These are phyloP conservation scores for Tylopilus subfusipes DNA, from an alignment of 768 basidiomycete species.

Conservation along the genomic window DNA sequence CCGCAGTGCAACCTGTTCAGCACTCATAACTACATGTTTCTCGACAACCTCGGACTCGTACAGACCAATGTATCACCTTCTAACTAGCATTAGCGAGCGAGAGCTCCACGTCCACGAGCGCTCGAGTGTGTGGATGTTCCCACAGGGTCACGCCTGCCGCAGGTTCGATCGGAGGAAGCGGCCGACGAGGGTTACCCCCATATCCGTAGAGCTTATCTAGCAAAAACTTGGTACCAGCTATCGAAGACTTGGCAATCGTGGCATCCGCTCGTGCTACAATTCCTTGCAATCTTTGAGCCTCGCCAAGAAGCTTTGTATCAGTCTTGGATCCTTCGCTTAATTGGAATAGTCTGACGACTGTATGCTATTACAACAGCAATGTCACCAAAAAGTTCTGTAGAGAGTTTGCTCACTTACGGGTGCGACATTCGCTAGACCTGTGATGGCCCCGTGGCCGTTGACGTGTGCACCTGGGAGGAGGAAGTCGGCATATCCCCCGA, in stretches of 20 bases:
- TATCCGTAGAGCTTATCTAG: constrained; percentile 75
- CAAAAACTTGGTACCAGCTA: constrained; percentile 81
- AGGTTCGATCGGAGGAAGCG: constrained; percentile 63
- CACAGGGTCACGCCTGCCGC: constrained; percentile 59
- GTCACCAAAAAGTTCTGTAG: background rate
- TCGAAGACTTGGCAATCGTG: constrained; percentile 70
- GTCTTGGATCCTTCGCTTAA: constrained; percentile 54
- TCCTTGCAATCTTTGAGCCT: constrained; percentile 74
- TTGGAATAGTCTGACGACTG: constrained; percentile 58
- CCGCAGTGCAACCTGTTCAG: too few relatives aligned
- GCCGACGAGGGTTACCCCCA: constrained; percentile 75
- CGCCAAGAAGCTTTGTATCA: constrained; percentile 55
- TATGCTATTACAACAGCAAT: constrained; percentile 38
- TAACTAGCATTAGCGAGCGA: constrained; percentile 41
- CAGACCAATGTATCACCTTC: background rate
- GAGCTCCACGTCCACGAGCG: constrained; percentile 62
- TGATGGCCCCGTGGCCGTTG: constrained; percentile 85
- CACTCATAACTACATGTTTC: background rate
- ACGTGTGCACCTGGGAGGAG: constrained; percentile 68
- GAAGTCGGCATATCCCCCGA: constrained; percentile 86
- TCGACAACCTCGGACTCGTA: background rate
- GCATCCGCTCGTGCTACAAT: constrained; percentile 79
- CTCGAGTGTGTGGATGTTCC: constrained; percentile 68
- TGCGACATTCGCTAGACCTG: constrained; percentile 81
- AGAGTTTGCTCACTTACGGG: constrained; percentile 47